Base-by-base conservation (phyloP, 225 moss, liverwort and hornwort species). In the Marchantia paleacea region DNA sequence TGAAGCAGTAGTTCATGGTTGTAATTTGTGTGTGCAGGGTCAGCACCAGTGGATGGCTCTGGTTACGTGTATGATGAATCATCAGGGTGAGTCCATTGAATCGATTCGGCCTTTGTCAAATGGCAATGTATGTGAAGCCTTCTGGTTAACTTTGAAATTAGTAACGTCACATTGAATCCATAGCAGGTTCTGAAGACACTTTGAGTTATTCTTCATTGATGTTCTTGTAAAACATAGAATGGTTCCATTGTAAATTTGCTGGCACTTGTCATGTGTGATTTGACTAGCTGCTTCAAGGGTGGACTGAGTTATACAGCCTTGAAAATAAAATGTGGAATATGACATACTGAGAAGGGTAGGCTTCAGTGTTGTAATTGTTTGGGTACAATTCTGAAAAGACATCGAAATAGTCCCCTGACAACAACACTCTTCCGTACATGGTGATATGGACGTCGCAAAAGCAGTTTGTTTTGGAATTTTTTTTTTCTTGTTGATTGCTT, bases 61-160 rank as follows among this genome's bases (percentile, higher is more conserved):
- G 97, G 97, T 81, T 99, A 99, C 55, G 75, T 95, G 10, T 90
- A 89, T 78, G 95, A 99, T 86, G 89, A 87, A 54, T 79, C 85
- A 82, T 91, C 97, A 76, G 92, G 92, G 91, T 91, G 87, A 84
- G 86, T 71, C 60, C 47, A 55, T 60, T 58, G 28, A 31, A 29
- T 69, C 69, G 68, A 53, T 68, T 28, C 69, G 51, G 31, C 57
- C 14, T 39, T 68, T n/a, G 60, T 72, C 51, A 15, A 16, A 24
- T 73, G 26, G 1, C 54, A 29, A 13, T 73, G 50, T 7, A 55
- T 55, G 12, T 70, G 20, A 26, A 52, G 18, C 2, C 5, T 54
- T 62, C 22, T 62, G 11, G 22, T 61, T 31, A 20, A 39, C 49
- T 1, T 72, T 72, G 22, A 62, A 62, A 22, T 7, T 3, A 68